A percentile compares a stretch with the other conserved stretches of the same genome.
Evolutionary conservation across 2,329 filamentous ascomycete genomes (phyloP).

Genomic region (Trichophyton simii): DNA sequence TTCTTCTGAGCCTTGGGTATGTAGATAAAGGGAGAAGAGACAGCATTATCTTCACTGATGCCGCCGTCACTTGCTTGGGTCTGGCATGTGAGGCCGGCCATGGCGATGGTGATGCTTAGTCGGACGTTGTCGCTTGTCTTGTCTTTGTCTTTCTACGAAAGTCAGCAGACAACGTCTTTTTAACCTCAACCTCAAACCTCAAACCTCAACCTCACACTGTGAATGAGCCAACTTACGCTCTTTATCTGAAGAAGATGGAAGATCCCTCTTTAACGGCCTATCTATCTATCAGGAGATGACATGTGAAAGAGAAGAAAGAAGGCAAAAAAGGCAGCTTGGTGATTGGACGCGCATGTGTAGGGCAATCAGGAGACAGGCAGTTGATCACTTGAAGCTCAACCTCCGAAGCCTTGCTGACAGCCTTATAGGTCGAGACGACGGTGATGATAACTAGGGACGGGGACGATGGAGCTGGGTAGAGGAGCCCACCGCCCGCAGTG

Average conservation of each 20-base stretch:
- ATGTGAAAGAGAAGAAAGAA: not conserved
- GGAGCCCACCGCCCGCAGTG: too few relatives aligned
- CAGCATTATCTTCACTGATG: not conserved
- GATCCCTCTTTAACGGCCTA: not conserved
- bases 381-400: not conserved
- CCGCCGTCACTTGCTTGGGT: slow-evolving; percentile 5
- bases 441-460: not conserved
- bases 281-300: not conserved
- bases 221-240: not conserved
- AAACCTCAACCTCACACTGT: too few relatives aligned
- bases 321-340: not conserved
- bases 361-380: not conserved
- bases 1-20: slow-evolving; percentile 4
- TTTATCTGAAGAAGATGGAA: not conserved
- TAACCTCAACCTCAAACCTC: too few relatives aligned
- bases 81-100: slow-evolving; percentile 13
- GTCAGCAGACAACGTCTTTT: not conserved
- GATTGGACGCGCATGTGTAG: not conserved
- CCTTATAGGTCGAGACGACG: not conserved
- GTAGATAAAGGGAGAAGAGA: slow-evolving; percentile 11
- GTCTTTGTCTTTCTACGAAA: not conserved
- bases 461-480: not conserved
- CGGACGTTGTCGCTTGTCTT: not conserved
- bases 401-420: not conserved
- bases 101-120: slow-evolving; percentile 3